These are phyloP conservation scores for Eustoma russellianum DNA, from an alignment of 257 asterid species.

Conservation along the genomic window DNA sequence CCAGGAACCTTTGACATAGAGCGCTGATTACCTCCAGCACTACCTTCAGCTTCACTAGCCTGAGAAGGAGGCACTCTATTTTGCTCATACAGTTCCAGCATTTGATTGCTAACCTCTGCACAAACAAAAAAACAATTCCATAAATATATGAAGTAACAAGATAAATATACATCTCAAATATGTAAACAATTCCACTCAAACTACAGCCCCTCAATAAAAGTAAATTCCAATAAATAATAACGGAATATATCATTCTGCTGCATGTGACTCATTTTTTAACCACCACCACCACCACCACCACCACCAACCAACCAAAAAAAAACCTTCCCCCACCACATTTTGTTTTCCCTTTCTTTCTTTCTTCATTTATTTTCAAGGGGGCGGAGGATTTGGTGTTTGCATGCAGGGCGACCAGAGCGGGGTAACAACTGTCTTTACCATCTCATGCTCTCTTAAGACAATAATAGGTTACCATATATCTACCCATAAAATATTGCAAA, in stretches of 20 bases:
- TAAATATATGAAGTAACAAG: neutral
- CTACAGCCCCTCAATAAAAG: neutral
- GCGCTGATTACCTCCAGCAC: conserved; percentile 55
- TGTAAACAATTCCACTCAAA: neutral
- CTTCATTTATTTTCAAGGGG: neutral
- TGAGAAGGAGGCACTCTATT: too few species aligned
- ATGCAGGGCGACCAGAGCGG: too few species aligned
- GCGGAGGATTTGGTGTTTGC: too few species aligned
- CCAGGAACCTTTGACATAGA: conserved; percentile 38
- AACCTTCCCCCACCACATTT: too few species aligned
- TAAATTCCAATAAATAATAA: too few species aligned
- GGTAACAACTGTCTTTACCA: too few species aligned
- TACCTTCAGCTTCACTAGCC: conserved; percentile 73
- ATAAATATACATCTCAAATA: neutral
- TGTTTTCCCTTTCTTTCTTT: neutral
- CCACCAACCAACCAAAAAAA: too few species aligned
- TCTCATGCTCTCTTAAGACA: neutral
- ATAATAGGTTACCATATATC: conserved; percentile 10
- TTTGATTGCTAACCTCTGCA: conserved; percentile 97
- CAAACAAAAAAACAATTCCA: conserved; percentile 13
- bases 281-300: too few species aligned
- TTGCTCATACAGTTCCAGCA: conserved; percentile 85
- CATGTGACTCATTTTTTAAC: too few species aligned
- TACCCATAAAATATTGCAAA: conserved; percentile 19
- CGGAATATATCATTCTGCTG: too few species aligned